phyloP scores from a whole-genome alignment of 495 filamentous ascomycete genomes.

The Xylaria cubensis region DNA sequence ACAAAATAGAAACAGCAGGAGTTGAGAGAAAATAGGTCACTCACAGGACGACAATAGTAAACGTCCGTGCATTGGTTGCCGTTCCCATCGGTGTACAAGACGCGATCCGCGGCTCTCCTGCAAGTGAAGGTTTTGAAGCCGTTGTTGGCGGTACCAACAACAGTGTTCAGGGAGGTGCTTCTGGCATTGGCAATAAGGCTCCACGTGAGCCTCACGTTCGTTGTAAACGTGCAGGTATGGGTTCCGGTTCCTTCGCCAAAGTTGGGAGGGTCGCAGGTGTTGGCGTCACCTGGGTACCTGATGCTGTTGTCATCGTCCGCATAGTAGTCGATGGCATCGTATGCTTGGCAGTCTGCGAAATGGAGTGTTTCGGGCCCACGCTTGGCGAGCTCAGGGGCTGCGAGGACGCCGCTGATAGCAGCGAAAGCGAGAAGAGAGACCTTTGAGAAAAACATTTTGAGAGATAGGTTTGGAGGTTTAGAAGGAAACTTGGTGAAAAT shows the following conservation, averaged over 20 bases:
- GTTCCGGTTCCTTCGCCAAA: background rate
- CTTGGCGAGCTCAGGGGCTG: background rate
- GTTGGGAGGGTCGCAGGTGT: background rate
- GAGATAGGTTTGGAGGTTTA: background rate
- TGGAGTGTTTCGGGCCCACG: background rate
- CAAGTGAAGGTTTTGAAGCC: conserved; percentile 4
- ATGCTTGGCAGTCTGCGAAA: background rate
- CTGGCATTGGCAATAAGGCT: background rate
- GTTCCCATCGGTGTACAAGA: background rate
- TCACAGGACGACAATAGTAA: conserved; percentile 1
- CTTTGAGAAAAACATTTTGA: background rate
- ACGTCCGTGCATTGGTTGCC: background rate
- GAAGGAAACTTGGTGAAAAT: background rate
- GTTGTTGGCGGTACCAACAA: background rate
- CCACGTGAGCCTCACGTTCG: background rate
- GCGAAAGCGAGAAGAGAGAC: background rate
- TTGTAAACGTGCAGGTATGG: background rate
- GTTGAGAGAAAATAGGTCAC: background rate
- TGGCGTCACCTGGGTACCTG: background rate
- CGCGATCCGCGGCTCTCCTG: background rate
- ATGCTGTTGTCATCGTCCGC: conserved; percentile 5
- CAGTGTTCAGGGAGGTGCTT: background rate
- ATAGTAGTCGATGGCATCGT: background rate
- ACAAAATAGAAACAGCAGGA: background rate
- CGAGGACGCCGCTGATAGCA: background rate